Percentiles rank a stretch among this genome's conserved stretches.
These are phyloP conservation scores for Oropetium thomaeum DNA, from an alignment of 176 grass and related monocot species.

Conservation along the genomic window DNA sequence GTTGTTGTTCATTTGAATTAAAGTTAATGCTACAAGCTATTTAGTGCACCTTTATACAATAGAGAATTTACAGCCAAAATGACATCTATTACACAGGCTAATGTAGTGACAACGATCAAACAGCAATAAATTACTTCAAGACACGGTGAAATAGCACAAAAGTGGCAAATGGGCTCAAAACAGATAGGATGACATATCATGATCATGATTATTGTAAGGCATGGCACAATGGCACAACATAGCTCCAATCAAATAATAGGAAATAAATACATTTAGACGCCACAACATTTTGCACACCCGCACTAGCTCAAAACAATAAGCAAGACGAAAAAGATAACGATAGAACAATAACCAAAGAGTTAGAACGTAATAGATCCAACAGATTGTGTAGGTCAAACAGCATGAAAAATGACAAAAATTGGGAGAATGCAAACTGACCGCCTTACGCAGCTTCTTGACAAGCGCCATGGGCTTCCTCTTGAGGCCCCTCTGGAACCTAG, in stretches of 20 bases:
- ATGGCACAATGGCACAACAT: no score
- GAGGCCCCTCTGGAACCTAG: slow-evolving; percentile 84
- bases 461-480: slow-evolving; percentile 98
- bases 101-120: not conserved
- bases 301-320: not conserved
- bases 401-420: not conserved
- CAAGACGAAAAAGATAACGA: not conserved
- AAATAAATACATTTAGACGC: not conserved
- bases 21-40: no score
- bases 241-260: not conserved
- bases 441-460: slow-evolving; percentile 96
- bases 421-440: slow-evolving; percentile 38
- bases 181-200: not conserved
- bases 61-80: not conserved
- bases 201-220: no score
- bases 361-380: not conserved
- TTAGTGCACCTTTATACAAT: not conserved
- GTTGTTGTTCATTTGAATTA: not conserved
- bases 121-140: not conserved
- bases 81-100: not conserved
- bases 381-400: not conserved
- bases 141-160: no score
- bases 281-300: no score
- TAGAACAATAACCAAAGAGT: not conserved
- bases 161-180: not conserved